Base-by-base conservation (phyloP, 441 rosid species). In the Populus tomentosa region DNA sequence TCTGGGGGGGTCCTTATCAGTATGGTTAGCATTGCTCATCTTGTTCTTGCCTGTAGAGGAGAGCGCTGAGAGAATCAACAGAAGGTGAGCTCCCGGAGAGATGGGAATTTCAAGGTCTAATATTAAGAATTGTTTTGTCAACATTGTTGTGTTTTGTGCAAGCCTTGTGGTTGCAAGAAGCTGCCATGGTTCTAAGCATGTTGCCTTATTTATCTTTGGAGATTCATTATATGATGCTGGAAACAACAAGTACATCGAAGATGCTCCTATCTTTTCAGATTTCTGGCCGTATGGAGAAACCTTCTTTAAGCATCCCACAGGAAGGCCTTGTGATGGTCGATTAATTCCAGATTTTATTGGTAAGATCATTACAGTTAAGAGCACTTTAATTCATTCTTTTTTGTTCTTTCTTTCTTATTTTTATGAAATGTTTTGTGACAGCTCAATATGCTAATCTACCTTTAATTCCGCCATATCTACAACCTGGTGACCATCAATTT, bases 141-240 rank as follows among this genome's bases (percentile, higher is more conserved):
- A 24, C 24, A 24, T 24, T 24, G 24, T 24, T 24, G 16, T 78
- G 3, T 11, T 81, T 3, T 69, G 42, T 78, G 65, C 84, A 75
- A 50, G 68, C 42, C 24, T 73, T 61, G 64, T 70, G 3, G 20
- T 53, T 23, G 20, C 53, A 64, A 75, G 53, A 35, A 50, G 59
- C 71, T 69, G 82, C 82, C 73, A 61, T 0, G 72, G 18, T 50
- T 8, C 56, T 10, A 78, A 80, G 10, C 84, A 80, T 62, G 69
- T 78, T 33, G 82, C 87, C 11, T 83, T 87, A 42, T 89, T 86
- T 74, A 77, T 82, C 75, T 85, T 84, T 4, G 88, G 89, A n/a
- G 91, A 87, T 80, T 86, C 92, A 32, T 14, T 75, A 18, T 83
- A 86, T 74, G 87, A 89, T 79, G 83, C 76, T 8, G 90, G 90